Percentiles rank a stretch among this genome's conserved stretches.
Evolutionary conservation across 1,139 yeast genomes (phyloP).

Genomic region (Candida sp.): DNA sequence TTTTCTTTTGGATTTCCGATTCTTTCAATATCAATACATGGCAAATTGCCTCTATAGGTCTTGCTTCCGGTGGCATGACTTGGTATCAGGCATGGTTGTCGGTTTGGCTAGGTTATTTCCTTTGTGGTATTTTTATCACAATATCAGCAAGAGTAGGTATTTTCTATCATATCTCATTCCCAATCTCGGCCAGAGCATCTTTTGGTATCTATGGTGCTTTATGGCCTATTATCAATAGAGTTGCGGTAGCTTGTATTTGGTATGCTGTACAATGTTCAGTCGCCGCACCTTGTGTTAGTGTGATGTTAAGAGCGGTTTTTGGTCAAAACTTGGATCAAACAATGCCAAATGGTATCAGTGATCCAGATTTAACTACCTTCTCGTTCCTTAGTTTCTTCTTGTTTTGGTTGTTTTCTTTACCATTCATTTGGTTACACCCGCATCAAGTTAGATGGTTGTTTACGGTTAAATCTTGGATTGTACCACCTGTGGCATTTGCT

Average conservation of each 20-base stretch:
- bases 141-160: constrained; percentile 70
- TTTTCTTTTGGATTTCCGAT: constrained; percentile 83
- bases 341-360: constrained; percentile 50
- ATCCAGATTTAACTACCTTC: constrained; percentile 52
- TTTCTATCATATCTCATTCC: constrained; percentile 73
- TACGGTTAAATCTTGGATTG: constrained; percentile 71
- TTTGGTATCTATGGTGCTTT: constrained; percentile 78
- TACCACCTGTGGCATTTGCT: constrained; percentile 78
- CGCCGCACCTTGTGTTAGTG: constrained; percentile 78
- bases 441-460: constrained; percentile 79
- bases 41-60: constrained; percentile 87
- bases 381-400: constrained; percentile 71
- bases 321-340: constrained; percentile 51
- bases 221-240: constrained; percentile 80
- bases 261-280: constrained; percentile 80
- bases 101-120: constrained; percentile 70
- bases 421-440: constrained; percentile 78
- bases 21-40: constrained; percentile 86
- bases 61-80: constrained; percentile 61
- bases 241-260: constrained; percentile 83
- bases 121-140: constrained; percentile 61
- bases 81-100: constrained; percentile 94
- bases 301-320: constrained; percentile 67
- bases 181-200: constrained; percentile 70
- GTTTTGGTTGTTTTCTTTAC: constrained; percentile 74